A percentile compares a stretch with the other conserved stretches of the same genome.
Conservation (phyloP, 2,329 filamentous ascomycete species). For the Mariannaea elegans region DNA sequence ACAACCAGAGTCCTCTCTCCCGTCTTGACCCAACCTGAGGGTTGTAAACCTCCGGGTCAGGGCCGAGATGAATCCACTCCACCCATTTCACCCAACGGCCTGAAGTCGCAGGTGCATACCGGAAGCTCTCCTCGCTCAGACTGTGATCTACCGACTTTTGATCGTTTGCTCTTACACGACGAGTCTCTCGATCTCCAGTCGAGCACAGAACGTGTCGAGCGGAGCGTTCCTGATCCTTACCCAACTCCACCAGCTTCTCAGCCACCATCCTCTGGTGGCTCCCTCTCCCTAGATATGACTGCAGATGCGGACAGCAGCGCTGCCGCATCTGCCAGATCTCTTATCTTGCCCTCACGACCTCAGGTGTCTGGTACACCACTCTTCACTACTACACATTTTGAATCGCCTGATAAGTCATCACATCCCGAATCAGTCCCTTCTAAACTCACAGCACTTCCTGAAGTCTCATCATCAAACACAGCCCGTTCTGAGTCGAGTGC, state of each 20-base stretch:
- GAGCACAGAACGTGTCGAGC: conserved; percentile 34
- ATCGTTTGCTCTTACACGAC: conserved; percentile 37
- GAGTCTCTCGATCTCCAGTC: conserved; percentile 34
- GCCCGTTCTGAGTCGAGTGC: conserved; percentile 60
- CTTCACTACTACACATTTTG: conserved; percentile 41
- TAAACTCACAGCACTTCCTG: conserved; percentile 28
- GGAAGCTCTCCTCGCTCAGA: conserved; percentile 37
- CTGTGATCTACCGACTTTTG: conserved; percentile 32
- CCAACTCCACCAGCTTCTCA: conserved; percentile 67
- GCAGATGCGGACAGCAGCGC: conserved; percentile 36
- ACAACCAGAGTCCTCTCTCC: conserved; percentile 50
- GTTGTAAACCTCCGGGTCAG: conserved; percentile 35
- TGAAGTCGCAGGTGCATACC: conserved; percentile 40
- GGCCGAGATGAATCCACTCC: conserved; percentile 41
- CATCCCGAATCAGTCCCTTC: conserved; percentile 31
- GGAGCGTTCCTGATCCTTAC: conserved; percentile 50
- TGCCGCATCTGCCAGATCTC: conserved; percentile 32
- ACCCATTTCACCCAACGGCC: conserved; percentile 45
- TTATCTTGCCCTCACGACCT: conserved; percentile 30
- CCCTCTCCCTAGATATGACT: conserved; percentile 41
- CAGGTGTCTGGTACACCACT: conserved; percentile 35
- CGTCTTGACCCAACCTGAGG: conserved; percentile 52
- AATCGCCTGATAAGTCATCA: conserved; percentile 36
- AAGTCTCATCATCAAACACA: conserved; percentile 42
- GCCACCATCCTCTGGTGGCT: conserved; percentile 49